These are phyloP conservation scores for Melocanna baccifera DNA, from an alignment of 176 grass and related monocot genomes.

Conservation along the genomic window DNA sequence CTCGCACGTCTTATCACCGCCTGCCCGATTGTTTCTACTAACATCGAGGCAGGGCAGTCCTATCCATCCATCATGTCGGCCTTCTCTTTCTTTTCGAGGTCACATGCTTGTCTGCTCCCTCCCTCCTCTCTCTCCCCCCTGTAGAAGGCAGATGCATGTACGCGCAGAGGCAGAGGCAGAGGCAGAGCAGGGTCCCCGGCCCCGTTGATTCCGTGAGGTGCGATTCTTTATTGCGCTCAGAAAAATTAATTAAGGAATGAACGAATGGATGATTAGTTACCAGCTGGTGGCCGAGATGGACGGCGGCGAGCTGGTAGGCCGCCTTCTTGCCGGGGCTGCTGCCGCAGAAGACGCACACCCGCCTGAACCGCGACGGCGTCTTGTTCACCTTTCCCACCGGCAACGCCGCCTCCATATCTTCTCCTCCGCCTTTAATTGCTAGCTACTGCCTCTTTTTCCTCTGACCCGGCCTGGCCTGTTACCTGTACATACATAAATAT, in stretches of 20 bases:
- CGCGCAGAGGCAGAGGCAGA: too few relatives aligned
- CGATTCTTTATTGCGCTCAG: too few relatives aligned
- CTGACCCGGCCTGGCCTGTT: too few relatives aligned
- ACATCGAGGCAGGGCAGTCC: too few relatives aligned
- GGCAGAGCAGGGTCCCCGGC: too few relatives aligned
- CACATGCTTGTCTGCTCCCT: neutral
- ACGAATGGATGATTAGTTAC: neutral
- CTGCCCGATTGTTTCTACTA: too few relatives aligned
- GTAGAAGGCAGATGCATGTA: neutral
- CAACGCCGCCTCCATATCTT: neutral
- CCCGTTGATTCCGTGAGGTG: neutral
- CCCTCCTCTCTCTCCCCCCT: too few relatives aligned
- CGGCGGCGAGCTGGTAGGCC: conserved; percentile 38
- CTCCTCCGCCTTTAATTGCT: neutral
- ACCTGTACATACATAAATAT: too few relatives aligned
- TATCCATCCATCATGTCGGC: too few relatives aligned
- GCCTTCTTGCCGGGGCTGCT: conserved; percentile 51
- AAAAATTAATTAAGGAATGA: too few relatives aligned
- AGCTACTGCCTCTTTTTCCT: too few relatives aligned
- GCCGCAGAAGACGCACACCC: conserved; percentile 54
- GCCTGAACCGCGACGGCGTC: conserved; percentile 34
- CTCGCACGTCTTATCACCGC: too few relatives aligned
- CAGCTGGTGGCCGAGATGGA: conserved; percentile 56
- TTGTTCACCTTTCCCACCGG: neutral
- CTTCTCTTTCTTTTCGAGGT: neutral